Evolutionary conservation across 352 stramenopile species (phyloP).

Genomic region (Elongisporangium anandrum): DNA sequence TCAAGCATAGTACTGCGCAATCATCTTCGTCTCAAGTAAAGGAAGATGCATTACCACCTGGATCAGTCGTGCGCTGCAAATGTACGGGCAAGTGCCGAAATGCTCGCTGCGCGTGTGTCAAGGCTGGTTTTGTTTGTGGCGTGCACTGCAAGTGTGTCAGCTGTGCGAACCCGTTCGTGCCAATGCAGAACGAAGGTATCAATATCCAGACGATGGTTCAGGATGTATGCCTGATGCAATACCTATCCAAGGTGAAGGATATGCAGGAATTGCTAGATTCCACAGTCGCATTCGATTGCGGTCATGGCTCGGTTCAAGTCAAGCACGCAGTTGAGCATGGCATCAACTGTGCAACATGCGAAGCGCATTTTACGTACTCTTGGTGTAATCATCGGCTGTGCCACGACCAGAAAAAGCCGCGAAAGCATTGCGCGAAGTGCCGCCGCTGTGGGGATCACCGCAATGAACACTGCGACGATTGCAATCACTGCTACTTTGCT

Average conservation of each 20-base stretch:
- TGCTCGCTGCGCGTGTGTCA: constrained; percentile 76
- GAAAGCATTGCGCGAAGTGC: constrained; percentile 77
- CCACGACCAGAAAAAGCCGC: constrained; percentile 70
- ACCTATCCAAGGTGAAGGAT: constrained; percentile 77
- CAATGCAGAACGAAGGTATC: constrained; percentile 67
- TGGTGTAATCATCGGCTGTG: constrained; percentile 79
- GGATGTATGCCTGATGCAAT: constrained; percentile 81
- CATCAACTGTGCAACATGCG: constrained; percentile 54
- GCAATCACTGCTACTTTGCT: constrained; percentile 84
- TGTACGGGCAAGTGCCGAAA: constrained; percentile 84
- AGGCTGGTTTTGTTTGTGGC: constrained; percentile 74
- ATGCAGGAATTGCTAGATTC: constrained; percentile 80
- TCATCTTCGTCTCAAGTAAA: constrained; percentile 1
- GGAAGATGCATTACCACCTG: constrained; percentile 3
- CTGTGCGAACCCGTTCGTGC: constrained; percentile 76
- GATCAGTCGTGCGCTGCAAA: constrained; percentile 46
- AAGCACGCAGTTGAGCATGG: constrained; percentile 61
- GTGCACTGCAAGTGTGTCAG: constrained; percentile 73
- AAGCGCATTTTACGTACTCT: constrained; percentile 67
- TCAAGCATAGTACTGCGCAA: neutral
- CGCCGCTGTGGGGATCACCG: constrained; percentile 73
- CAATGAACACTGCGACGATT: constrained; percentile 78
- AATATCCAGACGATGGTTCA: constrained; percentile 59
- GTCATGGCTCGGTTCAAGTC: constrained; percentile 46
- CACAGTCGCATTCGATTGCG: constrained; percentile 62